phyloP scores from a whole-genome alignment of 352 stramenopile genomes.

The Pythium phragmiticola region DNA sequence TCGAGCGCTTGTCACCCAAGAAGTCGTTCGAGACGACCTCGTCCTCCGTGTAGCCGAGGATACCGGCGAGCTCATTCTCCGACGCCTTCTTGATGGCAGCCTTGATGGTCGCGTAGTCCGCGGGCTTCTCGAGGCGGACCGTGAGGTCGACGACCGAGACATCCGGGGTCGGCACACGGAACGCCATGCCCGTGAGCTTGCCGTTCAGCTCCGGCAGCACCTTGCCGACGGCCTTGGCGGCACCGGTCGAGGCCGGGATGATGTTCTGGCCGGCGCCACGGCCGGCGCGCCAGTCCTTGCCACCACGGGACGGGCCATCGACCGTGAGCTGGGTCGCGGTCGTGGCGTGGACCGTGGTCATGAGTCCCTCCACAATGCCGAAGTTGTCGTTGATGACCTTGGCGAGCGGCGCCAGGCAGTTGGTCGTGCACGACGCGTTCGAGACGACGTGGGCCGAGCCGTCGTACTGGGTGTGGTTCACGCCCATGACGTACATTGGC shows the following conservation, averaged over 20 bases:
- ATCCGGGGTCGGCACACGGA: constrained; percentile 93
- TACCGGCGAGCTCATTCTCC: constrained; percentile 87
- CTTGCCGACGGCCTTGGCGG: constrained; percentile 46
- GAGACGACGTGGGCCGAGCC: constrained; percentile 74
- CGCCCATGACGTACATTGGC: constrained; percentile 96
- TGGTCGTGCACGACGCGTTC: constrained; percentile 79
- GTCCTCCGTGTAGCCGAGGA: constrained; percentile 92
- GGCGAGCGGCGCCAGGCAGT: constrained; percentile 59
- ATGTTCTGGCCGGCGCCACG: constrained; percentile 91
- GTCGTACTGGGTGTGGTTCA: constrained; percentile 93
- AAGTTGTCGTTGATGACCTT: constrained; percentile 70
- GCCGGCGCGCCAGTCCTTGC: constrained; percentile 95
- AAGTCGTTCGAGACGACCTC: constrained; percentile 93
- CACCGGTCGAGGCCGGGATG: constrained; percentile 89
- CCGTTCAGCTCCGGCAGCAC: constrained; percentile 70
- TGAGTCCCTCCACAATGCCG: constrained; percentile 49
- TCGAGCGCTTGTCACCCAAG: constrained; percentile 80
- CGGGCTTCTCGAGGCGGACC: constrained; percentile 78
- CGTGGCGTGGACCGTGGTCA: constrained; percentile 47
- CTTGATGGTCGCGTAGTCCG: constrained; percentile 90
- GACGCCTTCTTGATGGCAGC: constrained; percentile 89
- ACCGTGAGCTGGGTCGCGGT: constrained; percentile 93
- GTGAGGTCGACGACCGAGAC: constrained; percentile 96
- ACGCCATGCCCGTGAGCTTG: constrained; percentile 94
- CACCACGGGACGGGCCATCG: constrained; percentile 90